Percentiles rank a stretch among this genome's conserved stretches.
phyloP scores from a whole-genome alignment of 768 basidiomycete species.

The Termitomyces sp. region DNA sequence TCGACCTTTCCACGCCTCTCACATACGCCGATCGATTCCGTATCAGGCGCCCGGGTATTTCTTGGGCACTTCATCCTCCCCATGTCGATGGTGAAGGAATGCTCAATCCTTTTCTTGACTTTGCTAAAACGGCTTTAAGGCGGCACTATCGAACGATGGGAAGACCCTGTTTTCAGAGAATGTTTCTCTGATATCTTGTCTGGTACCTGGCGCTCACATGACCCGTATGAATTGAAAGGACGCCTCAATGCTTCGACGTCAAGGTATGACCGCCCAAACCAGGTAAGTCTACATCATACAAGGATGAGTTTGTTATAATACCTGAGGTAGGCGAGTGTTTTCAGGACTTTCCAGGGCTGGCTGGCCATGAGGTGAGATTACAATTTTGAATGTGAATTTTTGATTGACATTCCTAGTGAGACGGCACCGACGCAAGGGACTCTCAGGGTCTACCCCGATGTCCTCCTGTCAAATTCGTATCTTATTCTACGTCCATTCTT shows the following conservation, averaged over 20 bases:
- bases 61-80: constrained; percentile 50
- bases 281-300: constrained; percentile 27
- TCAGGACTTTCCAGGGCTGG: constrained; percentile 80
- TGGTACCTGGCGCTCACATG: constrained; percentile 63
- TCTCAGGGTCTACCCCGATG: constrained; percentile 64
- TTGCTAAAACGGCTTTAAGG: constrained; percentile 36
- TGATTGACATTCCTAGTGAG: constrained; percentile 36
- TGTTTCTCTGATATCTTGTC: constrained; percentile 63
- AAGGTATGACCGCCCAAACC: constrained; percentile 57
- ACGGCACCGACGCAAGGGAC: constrained; percentile 72
- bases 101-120: neutral
- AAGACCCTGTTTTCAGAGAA: constrained; percentile 54
- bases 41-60: constrained; percentile 63
- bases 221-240: constrained; percentile 62
- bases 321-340: constrained; percentile 40
- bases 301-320: neutral
- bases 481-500: constrained; percentile 79
- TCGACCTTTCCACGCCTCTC: constrained; percentile 61
- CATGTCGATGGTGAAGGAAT: constrained; percentile 40
- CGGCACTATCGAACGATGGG: constrained; percentile 75
- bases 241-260: constrained; percentile 62
- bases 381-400: neutral
- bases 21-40: constrained; percentile 75
- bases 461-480: constrained; percentile 68
- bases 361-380: constrained; percentile 56